Conservation (phyloP, 805 yeast genomes). For the Hanseniaspora jakobsenii region DNA sequence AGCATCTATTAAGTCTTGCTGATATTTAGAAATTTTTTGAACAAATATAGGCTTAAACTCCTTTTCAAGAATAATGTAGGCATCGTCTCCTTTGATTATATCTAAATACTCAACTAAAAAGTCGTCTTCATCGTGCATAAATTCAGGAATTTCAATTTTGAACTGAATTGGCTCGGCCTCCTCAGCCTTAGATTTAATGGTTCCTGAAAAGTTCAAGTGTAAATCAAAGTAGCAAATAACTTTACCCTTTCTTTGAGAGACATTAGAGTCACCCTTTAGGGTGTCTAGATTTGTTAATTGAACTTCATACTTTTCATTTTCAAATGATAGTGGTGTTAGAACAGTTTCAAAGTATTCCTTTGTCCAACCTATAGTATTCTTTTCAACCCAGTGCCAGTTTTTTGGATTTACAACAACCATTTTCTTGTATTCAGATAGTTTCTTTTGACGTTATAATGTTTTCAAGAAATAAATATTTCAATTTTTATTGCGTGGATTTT, state of each 20-base stretch:
- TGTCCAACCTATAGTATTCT: slow-evolving; percentile 56
- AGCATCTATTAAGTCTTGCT: slow-evolving; percentile 45
- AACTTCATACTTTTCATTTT: slow-evolving; percentile 21
- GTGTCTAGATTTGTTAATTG: slow-evolving; percentile 33
- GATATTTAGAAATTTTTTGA: slow-evolving; percentile 44
- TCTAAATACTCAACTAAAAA: slow-evolving; percentile 43
- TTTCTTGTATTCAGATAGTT: background rate
- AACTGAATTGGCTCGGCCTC: slow-evolving; percentile 33
- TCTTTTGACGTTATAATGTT: background rate
- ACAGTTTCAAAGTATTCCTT: slow-evolving; percentile 37
- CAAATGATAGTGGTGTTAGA: slow-evolving; percentile 21
- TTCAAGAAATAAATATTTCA: background rate
- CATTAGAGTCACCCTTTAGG: slow-evolving; percentile 65
- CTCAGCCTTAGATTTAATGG: slow-evolving; percentile 15
- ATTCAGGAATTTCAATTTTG: slow-evolving; percentile 46
- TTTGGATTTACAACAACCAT: slow-evolving; percentile 65
- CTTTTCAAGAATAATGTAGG: slow-evolving; percentile 29
- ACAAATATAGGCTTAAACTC: slow-evolving; percentile 43
- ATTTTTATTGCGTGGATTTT: background rate
- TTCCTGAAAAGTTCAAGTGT: slow-evolving; percentile 31
- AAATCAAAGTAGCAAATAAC: slow-evolving; percentile 65
- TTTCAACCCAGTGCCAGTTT: slow-evolving; percentile 70
- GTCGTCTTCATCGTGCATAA: slow-evolving; percentile 65
- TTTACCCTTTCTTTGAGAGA: slow-evolving; percentile 72
- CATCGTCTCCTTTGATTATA: slow-evolving; percentile 27